Base-by-base conservation (phyloP, 2,329 filamentous ascomycete species). In the Cladosporium sp. region DNA sequence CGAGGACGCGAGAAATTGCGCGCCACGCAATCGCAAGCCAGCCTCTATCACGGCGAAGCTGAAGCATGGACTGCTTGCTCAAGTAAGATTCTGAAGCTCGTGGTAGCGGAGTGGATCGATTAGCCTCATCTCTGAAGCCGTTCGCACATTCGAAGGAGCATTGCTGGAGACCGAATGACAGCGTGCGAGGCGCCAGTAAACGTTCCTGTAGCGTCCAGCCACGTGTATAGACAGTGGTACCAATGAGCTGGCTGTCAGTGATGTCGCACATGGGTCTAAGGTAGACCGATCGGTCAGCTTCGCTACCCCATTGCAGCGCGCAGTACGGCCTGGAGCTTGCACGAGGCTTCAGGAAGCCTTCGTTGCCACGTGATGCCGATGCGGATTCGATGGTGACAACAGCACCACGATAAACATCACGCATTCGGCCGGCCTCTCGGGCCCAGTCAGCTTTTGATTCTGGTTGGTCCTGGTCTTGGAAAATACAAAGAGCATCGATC, bases 171-270 rank as follows among this genome's bases (percentile, higher is more conserved):
- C 65, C 67, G 21, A 67, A 68, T 7, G 53, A 65, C n/a, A 68
- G 46, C 16, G 67, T 67, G 21, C 65, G 46, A 5, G 67, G 63
- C 5, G 67, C 58, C 14, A 68, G 58, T 11, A 68, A 43, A 21
- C 65, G 39, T 58, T 67, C 67, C 30, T 67, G 67, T 36, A 67
- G 48, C 2, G 62, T 65, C 67, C 67, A 68, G 4, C 58, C 67
- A 34, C 67, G 65, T 39, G 54, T 66, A n/a, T 30, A 51, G 11
- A 66, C 51, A 28, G 36, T 58, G 3, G 65, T 56, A 13, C 61
- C 62, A 21, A 65, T 30, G 2, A 67, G 43, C 21, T 65, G 63
- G 11, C 26, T 67, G 32, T 63, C 58, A 11, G 57, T 39, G 14
- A 66, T 26, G 21, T 58, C 54, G 11, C 18, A 32, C n/a, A 56